Percentiles rank a stretch among this genome's conserved stretches.
Conservation (phyloP, 192 early-diverging fungal species). For the Gigaspora rosea region DNA sequence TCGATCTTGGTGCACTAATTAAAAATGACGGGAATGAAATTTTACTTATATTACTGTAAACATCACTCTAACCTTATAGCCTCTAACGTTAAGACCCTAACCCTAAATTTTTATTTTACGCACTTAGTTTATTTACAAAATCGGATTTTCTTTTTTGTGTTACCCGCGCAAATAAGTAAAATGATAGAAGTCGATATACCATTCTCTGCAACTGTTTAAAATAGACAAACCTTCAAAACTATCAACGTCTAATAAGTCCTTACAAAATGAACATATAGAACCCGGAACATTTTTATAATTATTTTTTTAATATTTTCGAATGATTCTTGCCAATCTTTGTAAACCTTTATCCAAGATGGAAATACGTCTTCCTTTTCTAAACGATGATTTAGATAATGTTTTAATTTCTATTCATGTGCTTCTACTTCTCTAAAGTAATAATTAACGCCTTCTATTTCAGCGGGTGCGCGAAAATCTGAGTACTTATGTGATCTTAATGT, state of each 20-base stretch:
- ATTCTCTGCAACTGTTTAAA: conserved; percentile 9
- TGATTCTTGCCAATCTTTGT: conserved; percentile 8
- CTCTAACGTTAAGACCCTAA: too few species aligned
- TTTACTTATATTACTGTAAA: too few species aligned
- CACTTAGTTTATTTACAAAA: too few species aligned
- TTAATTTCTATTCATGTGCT: conserved; percentile 9
- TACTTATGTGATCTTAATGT: conserved; percentile 1
- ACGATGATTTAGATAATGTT: not conserved
- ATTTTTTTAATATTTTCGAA: conserved; percentile 4
- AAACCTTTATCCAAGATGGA: not conserved
- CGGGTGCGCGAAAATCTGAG: not conserved
- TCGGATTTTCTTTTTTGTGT: too few species aligned
- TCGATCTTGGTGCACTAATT: too few species aligned
- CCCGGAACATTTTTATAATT: conserved; percentile 6
- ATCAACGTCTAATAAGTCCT: conserved; percentile 1
- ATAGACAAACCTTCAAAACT: not conserved
- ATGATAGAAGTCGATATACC: conserved; percentile 1
- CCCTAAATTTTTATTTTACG: too few species aligned
- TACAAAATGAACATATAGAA: not conserved
- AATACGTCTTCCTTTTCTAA: not conserved
- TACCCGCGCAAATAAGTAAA: too few species aligned
- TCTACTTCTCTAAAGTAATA: conserved; percentile 1
- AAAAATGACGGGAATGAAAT: too few species aligned
- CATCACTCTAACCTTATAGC: too few species aligned
- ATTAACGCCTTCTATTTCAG: not conserved